Evolutionary conservation across 495 filamentous ascomycete genomes (phyloP).

Genomic region (Neurospora sp.): DNA sequence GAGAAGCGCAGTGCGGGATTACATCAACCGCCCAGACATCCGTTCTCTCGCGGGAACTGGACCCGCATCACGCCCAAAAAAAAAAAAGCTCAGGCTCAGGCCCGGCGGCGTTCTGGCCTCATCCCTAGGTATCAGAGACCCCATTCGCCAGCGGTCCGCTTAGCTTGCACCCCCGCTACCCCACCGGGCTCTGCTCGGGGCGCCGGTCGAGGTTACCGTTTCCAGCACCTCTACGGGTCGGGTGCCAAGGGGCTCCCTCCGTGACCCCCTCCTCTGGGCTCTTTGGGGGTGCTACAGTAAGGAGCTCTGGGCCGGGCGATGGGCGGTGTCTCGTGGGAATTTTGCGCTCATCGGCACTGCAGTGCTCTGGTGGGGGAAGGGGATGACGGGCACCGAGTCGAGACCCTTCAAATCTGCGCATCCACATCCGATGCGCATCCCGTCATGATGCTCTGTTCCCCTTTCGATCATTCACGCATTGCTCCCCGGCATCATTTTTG

Average conservation of each 20-base stretch:
- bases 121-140: neutral
- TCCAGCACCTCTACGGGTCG: neutral
- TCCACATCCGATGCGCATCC: neutral
- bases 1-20: neutral
- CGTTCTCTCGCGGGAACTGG: neutral
- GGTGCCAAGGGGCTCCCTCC: neutral
- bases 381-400: neutral
- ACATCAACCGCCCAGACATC: neutral
- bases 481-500: neutral
- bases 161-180: conserved; percentile 20
- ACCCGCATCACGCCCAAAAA: conserved; percentile 3
- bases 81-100: neutral
- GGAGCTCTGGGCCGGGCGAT: neutral
- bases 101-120: neutral
- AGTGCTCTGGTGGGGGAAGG: neutral
- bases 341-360: neutral
- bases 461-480: neutral
- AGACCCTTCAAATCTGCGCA: neutral
- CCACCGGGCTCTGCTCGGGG: conserved; percentile 10
- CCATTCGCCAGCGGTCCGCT: conserved; percentile 7
- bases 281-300: neutral
- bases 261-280: neutral
- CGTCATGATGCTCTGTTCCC: neutral
- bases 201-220: neutral
- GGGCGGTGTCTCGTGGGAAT: neutral